phyloP scores from a whole-genome alignment of 345 rosid species.

The Brassica rapa region DNA sequence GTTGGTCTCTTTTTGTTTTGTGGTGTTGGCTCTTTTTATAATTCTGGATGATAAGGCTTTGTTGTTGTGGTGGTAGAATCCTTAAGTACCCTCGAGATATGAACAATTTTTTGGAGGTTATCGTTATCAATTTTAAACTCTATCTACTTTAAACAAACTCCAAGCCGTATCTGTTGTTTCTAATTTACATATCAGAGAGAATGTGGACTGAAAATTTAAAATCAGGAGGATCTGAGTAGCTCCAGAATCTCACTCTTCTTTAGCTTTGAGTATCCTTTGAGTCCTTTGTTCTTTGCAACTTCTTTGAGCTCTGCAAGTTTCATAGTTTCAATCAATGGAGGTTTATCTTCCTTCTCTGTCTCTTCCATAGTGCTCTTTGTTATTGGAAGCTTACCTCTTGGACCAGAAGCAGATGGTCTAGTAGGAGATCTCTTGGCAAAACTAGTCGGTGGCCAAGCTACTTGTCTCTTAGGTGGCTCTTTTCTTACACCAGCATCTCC shows the following conservation, averaged over 20 bases:
- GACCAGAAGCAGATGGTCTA: slow-evolving; percentile 35
- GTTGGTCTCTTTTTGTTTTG: not conserved
- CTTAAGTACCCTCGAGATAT: slow-evolving; percentile 11
- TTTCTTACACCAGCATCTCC: not conserved
- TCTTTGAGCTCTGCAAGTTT: slow-evolving; percentile 67
- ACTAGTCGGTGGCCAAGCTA: slow-evolving; percentile 46
- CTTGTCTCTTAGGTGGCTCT: slow-evolving; percentile 16
- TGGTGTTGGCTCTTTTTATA: slow-evolving; percentile 29
- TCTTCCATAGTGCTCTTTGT: slow-evolving; percentile 20
- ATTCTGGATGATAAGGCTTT: slow-evolving; percentile 33
- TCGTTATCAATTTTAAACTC: not conserved
- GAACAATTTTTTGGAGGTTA: slow-evolving; percentile 15
- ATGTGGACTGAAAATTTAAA: not conserved
- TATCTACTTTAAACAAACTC: not conserved
- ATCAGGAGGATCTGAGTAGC: slow-evolving; percentile 42
- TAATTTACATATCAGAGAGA: not conserved
- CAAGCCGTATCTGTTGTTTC: not conserved
- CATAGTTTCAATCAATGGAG: slow-evolving; percentile 50
- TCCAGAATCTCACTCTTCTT: slow-evolving; percentile 61
- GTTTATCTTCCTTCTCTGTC: slow-evolving; percentile 7
- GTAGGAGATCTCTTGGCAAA: slow-evolving; percentile 51
- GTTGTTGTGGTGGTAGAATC: slow-evolving; percentile 16
- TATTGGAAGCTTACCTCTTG: slow-evolving; percentile 28
- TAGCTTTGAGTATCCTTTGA: slow-evolving; percentile 66
- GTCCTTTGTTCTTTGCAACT: slow-evolving; percentile 62